A percentile compares a stretch with the other conserved stretches of the same genome.
Evolutionary conservation across 2,329 filamentous ascomycete genomes (phyloP).

Genomic region (Trichophyton schoenleinii): DNA sequence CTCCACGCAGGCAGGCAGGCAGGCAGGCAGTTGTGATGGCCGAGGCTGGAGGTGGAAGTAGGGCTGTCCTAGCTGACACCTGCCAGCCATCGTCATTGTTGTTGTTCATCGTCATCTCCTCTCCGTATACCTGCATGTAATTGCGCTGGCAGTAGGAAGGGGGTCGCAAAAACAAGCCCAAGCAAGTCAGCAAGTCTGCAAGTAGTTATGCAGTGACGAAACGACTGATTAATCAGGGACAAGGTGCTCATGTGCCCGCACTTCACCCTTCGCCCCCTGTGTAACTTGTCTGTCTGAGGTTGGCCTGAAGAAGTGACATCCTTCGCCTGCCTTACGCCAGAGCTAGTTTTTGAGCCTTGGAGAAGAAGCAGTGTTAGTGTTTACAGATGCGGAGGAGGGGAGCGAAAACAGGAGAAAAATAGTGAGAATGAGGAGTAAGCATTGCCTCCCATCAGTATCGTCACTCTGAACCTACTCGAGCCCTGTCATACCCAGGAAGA

Average conservation of each 20-base stretch:
- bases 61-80: not conserved
- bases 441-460: not conserved
- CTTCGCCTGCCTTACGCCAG: not conserved
- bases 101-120: too few relatives aligned
- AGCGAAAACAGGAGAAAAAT: too few relatives aligned
- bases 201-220: not conserved
- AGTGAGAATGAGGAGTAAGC: not conserved
- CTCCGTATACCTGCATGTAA: not conserved
- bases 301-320: not conserved
- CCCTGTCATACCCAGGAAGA: constrained; percentile 1
- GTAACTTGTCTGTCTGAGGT: constrained; percentile 2
- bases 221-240: not conserved
- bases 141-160: not conserved
- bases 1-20: not conserved
- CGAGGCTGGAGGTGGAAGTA: too few relatives aligned
- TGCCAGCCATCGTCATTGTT: not conserved
- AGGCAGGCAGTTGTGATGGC: not conserved
- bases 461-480: not conserved
- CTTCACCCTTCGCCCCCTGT: not conserved
- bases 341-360: not conserved
- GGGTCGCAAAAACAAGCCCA: not conserved
- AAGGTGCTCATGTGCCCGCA: not conserved
- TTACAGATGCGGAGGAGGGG: too few relatives aligned
- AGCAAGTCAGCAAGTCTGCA: not conserved
- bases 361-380: too few relatives aligned